Evolutionary conservation across 257 asterid species (phyloP).

Genomic region (Fraxinus americana): DNA sequence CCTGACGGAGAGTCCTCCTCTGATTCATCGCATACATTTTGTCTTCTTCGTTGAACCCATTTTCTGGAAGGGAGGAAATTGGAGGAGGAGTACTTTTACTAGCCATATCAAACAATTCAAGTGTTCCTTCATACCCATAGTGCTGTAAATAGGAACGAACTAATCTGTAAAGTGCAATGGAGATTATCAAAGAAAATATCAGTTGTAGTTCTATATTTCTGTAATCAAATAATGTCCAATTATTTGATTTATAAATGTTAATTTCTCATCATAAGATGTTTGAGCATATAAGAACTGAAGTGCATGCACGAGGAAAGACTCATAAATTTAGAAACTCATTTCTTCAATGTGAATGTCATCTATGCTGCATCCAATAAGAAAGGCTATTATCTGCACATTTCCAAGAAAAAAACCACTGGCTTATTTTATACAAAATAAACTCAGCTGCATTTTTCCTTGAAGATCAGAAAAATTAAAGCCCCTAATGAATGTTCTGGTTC

Average conservation of each 20-base stretch:
- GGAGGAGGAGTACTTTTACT: constrained; percentile 73
- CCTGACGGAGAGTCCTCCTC: constrained; percentile 88
- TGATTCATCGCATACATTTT: constrained; percentile 52
- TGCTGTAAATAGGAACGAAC: constrained; percentile 87
- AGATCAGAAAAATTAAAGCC: constrained; percentile 18
- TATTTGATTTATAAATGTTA: background rate
- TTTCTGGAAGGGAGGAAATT: constrained; percentile 57
- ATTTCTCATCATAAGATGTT: constrained; percentile 14
- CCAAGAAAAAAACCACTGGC: background rate
- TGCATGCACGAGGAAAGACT: constrained; percentile 17
- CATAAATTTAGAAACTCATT: constrained; percentile 12
- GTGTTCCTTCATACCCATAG: constrained; percentile 92
- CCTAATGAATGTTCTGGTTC: background rate
- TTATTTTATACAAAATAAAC: background rate
- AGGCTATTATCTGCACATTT: background rate
- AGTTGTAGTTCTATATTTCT: constrained; percentile 3
- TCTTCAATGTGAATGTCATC: background rate
- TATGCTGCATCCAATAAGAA: background rate
- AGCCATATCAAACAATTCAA: constrained; percentile 64
- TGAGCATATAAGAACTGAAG: background rate
- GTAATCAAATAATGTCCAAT: background rate
- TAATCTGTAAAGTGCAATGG: constrained; percentile 51
- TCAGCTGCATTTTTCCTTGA: constrained; percentile 7
- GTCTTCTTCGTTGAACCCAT: constrained; percentile 53
- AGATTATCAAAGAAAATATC: constrained; percentile 17